Conservation (phyloP, 2,329 filamentous ascomycete genomes). For the Trichophyton benhamiae region DNA sequence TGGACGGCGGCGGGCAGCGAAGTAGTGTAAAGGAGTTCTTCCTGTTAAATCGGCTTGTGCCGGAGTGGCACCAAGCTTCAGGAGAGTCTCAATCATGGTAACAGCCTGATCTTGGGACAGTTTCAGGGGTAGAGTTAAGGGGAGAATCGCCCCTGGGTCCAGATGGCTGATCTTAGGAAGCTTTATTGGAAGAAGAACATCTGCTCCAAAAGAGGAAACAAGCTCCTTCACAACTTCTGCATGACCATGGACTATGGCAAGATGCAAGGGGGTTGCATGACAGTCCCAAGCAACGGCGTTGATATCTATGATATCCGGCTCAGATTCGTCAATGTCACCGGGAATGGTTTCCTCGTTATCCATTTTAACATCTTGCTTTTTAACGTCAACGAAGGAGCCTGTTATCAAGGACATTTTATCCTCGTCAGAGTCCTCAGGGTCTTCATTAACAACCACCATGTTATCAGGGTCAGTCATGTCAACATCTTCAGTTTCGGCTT, state of each 20-base stretch:
- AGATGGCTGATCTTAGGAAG: neutral
- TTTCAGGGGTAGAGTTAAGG: neutral
- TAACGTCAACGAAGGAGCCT: constrained; percentile 49
- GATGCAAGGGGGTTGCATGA: constrained; percentile 60
- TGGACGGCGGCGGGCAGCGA: constrained; percentile 38
- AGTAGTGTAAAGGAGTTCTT: constrained; percentile 52
- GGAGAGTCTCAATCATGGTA: neutral
- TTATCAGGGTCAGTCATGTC: constrained; percentile 7
- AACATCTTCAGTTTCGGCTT: constrained; percentile 42
- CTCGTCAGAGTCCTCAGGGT: neutral
- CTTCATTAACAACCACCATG: neutral
- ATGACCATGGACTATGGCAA: constrained; percentile 65
- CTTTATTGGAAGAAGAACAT: constrained; percentile 36
- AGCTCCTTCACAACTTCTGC: constrained; percentile 55
- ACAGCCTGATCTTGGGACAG: neutral
- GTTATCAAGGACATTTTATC: constrained; percentile 19
- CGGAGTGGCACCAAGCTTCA: constrained; percentile 50
- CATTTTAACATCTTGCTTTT: constrained; percentile 21
- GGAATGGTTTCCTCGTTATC: constrained; percentile 18
- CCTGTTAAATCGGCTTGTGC: constrained; percentile 56
- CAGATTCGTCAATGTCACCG: constrained; percentile 9
- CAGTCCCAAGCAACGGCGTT: constrained; percentile 68
- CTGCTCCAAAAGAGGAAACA: constrained; percentile 58
- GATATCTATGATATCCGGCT: constrained; percentile 65
- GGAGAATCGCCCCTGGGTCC: neutral